phyloP scores from a whole-genome alignment of 202 grass and related monocot species.

The Eragrostis tef region DNA sequence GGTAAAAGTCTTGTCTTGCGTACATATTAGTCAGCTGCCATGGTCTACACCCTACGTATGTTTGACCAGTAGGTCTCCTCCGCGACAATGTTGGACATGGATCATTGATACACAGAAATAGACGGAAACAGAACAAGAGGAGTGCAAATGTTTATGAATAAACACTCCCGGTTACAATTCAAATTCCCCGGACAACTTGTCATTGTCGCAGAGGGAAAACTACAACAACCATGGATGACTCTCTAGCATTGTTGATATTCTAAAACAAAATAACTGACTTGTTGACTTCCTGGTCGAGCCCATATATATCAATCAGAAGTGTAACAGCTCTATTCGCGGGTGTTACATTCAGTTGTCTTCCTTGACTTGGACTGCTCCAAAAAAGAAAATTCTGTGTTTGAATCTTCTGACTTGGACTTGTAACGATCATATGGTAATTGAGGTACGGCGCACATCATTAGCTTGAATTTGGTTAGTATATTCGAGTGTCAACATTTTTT shows the following conservation, averaged over 20 bases:
- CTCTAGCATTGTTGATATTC: no score
- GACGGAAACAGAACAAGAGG: not conserved
- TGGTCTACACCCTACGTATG: not conserved
- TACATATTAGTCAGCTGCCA: not conserved
- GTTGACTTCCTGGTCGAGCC: slow-evolving; percentile 18
- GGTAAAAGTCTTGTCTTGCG: not conserved
- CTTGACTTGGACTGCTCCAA: slow-evolving; percentile 11
- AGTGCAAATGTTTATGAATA: not conserved
- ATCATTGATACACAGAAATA: not conserved
- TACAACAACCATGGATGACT: not conserved
- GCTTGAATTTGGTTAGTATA: not conserved
- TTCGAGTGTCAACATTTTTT: no score
- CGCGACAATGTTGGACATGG: not conserved
- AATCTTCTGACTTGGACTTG: not conserved
- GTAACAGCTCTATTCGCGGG: not conserved
- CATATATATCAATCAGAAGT: not conserved
- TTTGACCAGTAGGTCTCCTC: not conserved
- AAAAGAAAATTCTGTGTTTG: not conserved
- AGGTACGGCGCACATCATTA: not conserved
- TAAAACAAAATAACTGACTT: not conserved
- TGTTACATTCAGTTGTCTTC: not conserved
- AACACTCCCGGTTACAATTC: not conserved
- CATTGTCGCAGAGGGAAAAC: not conserved
- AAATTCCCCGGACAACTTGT: not conserved
- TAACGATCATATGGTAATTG: not conserved